These are phyloP conservation scores for Phlegmacium glaucopus DNA, from an alignment of 768 basidiomycete species.

Conservation along the genomic window DNA sequence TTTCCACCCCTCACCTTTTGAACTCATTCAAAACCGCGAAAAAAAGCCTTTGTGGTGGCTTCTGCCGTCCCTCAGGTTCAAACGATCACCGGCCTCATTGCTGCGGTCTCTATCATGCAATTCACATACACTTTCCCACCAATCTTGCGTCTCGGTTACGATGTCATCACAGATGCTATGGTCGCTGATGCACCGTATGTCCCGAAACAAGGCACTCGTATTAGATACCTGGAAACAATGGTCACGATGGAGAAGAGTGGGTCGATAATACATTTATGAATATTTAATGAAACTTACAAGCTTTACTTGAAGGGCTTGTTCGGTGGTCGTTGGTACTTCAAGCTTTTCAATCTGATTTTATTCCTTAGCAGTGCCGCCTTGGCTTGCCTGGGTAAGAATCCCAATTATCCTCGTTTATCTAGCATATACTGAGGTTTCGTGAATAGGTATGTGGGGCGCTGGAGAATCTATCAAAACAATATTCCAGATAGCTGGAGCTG, in stretches of 20 bases:
- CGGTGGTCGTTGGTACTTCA: slow-evolving; percentile 40
- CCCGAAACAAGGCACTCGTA: slow-evolving; percentile 22
- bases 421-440: slow-evolving; percentile 1
- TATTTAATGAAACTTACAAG: neutral
- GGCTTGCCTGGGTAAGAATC: slow-evolving; percentile 43
- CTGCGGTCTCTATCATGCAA: slow-evolving; percentile 59
- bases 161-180: slow-evolving; percentile 42
- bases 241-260: slow-evolving; percentile 39
- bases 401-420: neutral
- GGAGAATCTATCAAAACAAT: slow-evolving; percentile 39
- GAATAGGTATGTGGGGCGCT: slow-evolving; percentile 42
- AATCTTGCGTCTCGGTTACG: slow-evolving; percentile 33
- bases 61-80: slow-evolving; percentile 61
- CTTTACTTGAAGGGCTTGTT: slow-evolving; percentile 35
- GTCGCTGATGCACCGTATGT: slow-evolving; percentile 25
- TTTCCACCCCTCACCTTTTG: neutral
- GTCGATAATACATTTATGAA: too few species aligned
- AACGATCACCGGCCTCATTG: slow-evolving; percentile 50
- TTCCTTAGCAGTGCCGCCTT: slow-evolving; percentile 43
- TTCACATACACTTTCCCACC: slow-evolving; percentile 57
- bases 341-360: slow-evolving; percentile 48
- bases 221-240: slow-evolving; percentile 36
- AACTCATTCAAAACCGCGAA: too few species aligned
- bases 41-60: slow-evolving; percentile 49
- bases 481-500: slow-evolving; percentile 35